These are phyloP conservation scores for Pleoardoris graminearum DNA, from an alignment of 2,329 filamentous ascomycete species.

Conservation along the genomic window DNA sequence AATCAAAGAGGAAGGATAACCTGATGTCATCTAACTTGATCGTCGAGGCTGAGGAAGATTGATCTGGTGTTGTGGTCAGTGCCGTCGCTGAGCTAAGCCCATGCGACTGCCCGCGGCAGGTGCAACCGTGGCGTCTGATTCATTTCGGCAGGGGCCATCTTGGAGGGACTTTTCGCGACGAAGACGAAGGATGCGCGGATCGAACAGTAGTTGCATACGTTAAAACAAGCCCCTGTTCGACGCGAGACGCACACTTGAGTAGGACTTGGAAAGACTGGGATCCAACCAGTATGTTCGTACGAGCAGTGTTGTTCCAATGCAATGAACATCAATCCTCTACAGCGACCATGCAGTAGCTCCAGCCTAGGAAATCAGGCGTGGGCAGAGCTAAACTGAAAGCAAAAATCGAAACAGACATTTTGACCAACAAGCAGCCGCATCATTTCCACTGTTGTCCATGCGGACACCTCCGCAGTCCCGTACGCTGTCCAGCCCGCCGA, in stretches of 20 bases:
- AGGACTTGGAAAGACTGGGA: too few species aligned
- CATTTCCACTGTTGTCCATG: slow-evolving; percentile 83
- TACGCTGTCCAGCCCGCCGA: slow-evolving; percentile 79
- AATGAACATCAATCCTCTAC: too few species aligned
- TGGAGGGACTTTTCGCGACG: not conserved
- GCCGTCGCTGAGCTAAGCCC: slow-evolving; percentile 2
- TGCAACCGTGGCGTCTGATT: not conserved
- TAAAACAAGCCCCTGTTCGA: slow-evolving; percentile 60
- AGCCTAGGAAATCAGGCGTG: too few species aligned
- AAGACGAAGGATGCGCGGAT: slow-evolving; percentile 2
- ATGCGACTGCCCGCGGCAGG: too few species aligned
- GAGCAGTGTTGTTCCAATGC: too few species aligned
- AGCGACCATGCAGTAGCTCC: too few species aligned
- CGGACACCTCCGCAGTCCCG: slow-evolving; percentile 76
- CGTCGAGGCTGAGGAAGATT: not conserved
- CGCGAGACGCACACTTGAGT: slow-evolving; percentile 75
- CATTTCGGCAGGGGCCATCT: slow-evolving; percentile 7
- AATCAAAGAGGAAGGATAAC: too few species aligned
- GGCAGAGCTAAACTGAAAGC: too few species aligned
- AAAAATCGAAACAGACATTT: slow-evolving; percentile 83
- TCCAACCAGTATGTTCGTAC: too few species aligned
- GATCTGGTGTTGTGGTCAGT: not conserved
- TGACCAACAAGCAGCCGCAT: slow-evolving; percentile 77
- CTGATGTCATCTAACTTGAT: not conserved
- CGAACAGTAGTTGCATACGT: slow-evolving; percentile 10